Conservation (phyloP, 768 basidiomycete species). For the Gymnopilus dilepis region DNA sequence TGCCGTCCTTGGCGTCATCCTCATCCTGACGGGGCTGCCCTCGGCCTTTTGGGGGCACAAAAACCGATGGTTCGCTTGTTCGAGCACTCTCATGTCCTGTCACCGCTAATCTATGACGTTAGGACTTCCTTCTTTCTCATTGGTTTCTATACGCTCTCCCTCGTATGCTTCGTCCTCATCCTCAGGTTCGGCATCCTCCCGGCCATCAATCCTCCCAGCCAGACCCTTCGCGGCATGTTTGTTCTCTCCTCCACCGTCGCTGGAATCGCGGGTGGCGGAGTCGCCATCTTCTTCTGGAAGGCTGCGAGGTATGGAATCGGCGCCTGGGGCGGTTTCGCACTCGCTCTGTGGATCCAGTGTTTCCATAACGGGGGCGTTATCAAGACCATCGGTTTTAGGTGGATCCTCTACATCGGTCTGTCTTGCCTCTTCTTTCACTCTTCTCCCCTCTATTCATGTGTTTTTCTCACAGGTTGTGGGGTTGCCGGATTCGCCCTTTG, state of each 20-base stretch:
- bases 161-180: constrained; percentile 88
- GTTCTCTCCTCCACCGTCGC: constrained; percentile 82
- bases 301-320: constrained; percentile 83
- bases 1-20: constrained; percentile 84
- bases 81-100: constrained; percentile 21
- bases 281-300: constrained; percentile 94
- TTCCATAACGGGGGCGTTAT: constrained; percentile 86
- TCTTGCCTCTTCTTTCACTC: constrained; percentile 19
- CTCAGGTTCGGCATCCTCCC: constrained; percentile 85
- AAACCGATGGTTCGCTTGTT: constrained; percentile 79
- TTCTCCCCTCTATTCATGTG: constrained; percentile 17
- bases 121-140: constrained; percentile 95
- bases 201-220: constrained; percentile 80
- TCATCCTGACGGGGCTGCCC: constrained; percentile 89
- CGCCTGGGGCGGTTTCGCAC: constrained; percentile 85
- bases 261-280: constrained; percentile 81
- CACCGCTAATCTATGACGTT: constrained; percentile 17
- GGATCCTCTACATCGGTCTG: constrained; percentile 85
- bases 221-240: constrained; percentile 87
- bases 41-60: constrained; percentile 94
- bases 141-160: constrained; percentile 87
- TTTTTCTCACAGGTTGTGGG: constrained; percentile 57
- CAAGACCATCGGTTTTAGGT: constrained; percentile 74
- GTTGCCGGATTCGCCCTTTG: constrained; percentile 83
- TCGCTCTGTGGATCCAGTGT: constrained; percentile 88